Base-by-base conservation (phyloP, 805 yeast genomes). In the Clavispora fructus region DNA sequence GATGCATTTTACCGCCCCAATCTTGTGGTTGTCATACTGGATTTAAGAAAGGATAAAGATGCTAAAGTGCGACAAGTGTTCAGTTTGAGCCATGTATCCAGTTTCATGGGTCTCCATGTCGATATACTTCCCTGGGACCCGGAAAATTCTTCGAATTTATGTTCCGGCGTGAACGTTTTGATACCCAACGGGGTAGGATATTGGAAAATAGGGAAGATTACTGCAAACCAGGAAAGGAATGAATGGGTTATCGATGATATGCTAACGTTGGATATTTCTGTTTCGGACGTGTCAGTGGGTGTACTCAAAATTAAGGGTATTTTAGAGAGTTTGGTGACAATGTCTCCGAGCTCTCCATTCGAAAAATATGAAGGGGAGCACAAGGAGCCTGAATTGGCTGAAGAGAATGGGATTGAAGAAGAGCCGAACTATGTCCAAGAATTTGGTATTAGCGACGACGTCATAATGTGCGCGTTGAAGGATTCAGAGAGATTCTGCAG, bases 101-200 rank as follows among this genome's bases (percentile, higher is more conserved):
- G 28, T 9, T 42, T 42, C n/a, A 23, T 38, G 37, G 39, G 35
- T 2, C 38, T 42, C 16, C n/a, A 29, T 23, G 41, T 42, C n/a
- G 41, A 23, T 6, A 37, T 42, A 9, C 12, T 37, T 16, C 31
- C 45, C 7, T 62, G 66, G 69, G 73, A 72, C 48, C 67, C 70
- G 47, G 64, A 61, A 10, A 47, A 65, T 35, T 60, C 64, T 17
- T 19, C 23, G 23, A 51, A 58, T 2, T 45, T 63, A 7, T 70
- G 60, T 66, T 48, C 50, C 5, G 71, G 68, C 6, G 60, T 71
- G 8, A 73, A 68, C 43, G 75, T 72, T 1, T 61, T 75, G 16
- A 67, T 73, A 13, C 77, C 79, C 1, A 74, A 74, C 49, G 73
- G 76, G 7, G 68, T 75, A 16, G 61, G 76, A 2, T 62, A 60